Percentiles rank a stretch among this genome's conserved stretches.
These are phyloP conservation scores for Blastobotrys persicus DNA, from an alignment of 1,139 yeast species.

Conservation along the genomic window DNA sequence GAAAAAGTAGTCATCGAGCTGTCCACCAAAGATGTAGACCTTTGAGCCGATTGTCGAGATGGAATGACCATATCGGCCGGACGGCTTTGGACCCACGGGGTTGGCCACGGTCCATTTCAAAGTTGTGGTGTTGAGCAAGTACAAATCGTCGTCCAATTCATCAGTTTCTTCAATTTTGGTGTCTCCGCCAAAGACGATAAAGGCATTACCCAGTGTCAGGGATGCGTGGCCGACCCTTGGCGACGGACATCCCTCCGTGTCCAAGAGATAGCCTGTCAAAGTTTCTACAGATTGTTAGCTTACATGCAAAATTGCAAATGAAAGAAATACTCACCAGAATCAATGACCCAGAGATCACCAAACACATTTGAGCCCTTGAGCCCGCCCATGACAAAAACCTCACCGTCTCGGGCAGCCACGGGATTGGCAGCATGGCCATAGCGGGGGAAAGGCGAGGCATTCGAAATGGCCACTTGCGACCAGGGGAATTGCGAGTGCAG, in stretches of 20 bases:
- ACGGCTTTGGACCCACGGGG: conserved; percentile 79
- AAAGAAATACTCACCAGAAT: conserved; percentile 32
- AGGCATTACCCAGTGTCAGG: conserved; percentile 91
- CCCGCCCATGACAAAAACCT: conserved; percentile 91
- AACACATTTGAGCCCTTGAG: conserved; percentile 87
- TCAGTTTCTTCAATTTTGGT: conserved; percentile 76
- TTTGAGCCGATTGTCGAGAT: conserved; percentile 66
- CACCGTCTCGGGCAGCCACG: conserved; percentile 71
- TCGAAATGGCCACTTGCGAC: conserved; percentile 65
- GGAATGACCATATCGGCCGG: conserved; percentile 93
- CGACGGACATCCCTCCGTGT: conserved; percentile 74
- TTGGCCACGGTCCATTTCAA: conserved; percentile 87
- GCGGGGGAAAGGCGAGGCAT: conserved; percentile 84
- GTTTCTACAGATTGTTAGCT: conserved; percentile 29
- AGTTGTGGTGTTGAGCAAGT: conserved; percentile 85
- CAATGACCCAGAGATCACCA: conserved; percentile 85
- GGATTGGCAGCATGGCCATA: conserved; percentile 87
- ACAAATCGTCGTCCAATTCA: conserved; percentile 83
- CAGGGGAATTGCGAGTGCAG: conserved; percentile 57
- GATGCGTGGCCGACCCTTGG: conserved; percentile 97
- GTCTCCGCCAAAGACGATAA: conserved; percentile 94
- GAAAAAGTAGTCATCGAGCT: conserved; percentile 81
- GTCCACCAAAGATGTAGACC: conserved; percentile 92
- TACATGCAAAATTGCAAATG: too few species aligned
- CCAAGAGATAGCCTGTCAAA: conserved; percentile 61